These are phyloP conservation scores for Aegilops umbellulata DNA, from an alignment of 176 grass and related monocot species.

Conservation along the genomic window DNA sequence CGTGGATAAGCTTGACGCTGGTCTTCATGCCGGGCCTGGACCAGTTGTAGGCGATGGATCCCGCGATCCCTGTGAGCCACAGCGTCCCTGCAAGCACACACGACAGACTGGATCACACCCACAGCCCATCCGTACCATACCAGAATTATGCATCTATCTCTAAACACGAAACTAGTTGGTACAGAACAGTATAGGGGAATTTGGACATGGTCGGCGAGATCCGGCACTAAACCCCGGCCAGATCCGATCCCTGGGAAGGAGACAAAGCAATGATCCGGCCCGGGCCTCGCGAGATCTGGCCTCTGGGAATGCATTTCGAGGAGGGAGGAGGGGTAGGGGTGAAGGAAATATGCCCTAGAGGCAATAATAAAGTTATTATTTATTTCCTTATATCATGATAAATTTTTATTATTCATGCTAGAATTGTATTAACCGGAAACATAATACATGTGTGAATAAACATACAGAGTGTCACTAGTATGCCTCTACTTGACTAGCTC, in stretches of 20 bases:
- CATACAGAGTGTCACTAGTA: too few species aligned
- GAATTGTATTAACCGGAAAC: too few species aligned
- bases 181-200: constrained; percentile 4
- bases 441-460: too few species aligned
- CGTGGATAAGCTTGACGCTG: constrained; percentile 91
- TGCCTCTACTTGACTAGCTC: too few species aligned
- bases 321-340: too few species aligned
- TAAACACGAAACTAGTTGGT: not conserved
- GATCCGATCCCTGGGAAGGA: constrained; percentile 29
- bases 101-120: too few species aligned
- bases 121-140: not conserved
- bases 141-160: constrained; percentile 4
- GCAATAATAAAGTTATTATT: too few species aligned
- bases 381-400: too few species aligned
- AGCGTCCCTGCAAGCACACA: constrained; percentile 37
- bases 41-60: constrained; percentile 90
- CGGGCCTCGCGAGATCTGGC: too few species aligned
- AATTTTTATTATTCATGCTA: too few species aligned
- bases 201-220: not conserved
- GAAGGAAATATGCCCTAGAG: too few species aligned
- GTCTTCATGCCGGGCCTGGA: constrained; percentile 80
- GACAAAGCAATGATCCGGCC: constrained; percentile 12
- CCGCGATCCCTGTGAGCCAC: constrained; percentile 66
- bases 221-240: constrained; percentile 29
- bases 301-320: too few species aligned